Evolutionary conservation across 768 basidiomycete genomes (phyloP).

Genomic region (Boletus bicolor): DNA sequence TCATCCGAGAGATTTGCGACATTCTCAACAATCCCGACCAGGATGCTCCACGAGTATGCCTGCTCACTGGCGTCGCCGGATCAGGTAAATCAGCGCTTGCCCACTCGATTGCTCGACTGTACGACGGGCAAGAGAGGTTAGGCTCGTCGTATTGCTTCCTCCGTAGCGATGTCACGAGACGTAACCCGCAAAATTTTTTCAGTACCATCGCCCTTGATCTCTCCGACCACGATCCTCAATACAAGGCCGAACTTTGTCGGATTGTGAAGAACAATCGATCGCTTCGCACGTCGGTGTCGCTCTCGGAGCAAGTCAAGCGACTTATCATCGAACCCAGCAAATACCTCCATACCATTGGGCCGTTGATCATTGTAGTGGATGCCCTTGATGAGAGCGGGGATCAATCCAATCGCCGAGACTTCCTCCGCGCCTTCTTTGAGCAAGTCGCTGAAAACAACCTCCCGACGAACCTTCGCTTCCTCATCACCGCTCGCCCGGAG

Average conservation of each 20-base stretch:
- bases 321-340: conserved; percentile 28
- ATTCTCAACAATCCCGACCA: conserved; percentile 12
- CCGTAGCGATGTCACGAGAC: conserved; percentile 10
- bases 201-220: conserved; percentile 34
- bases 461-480: conserved; percentile 24
- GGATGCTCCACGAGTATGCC: conserved; percentile 21
- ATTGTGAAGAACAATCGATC: conserved; percentile 22
- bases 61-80: conserved; percentile 27
- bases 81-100: conserved; percentile 35
- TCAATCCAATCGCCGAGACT: conserved; percentile 6
- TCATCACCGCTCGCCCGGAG: conserved; percentile 29
- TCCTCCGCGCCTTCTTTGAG: conserved; percentile 21
- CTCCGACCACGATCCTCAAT: conserved; percentile 32
- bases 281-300: conserved; percentile 17
- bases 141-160: conserved; percentile 34
- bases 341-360: conserved; percentile 25
- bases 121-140: conserved; percentile 25
- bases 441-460: conserved; percentile 11
- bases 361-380: conserved; percentile 36
- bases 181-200: conserved; percentile 28
- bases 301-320: conserved; percentile 26
- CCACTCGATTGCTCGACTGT: conserved; percentile 27
- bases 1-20: conserved; percentile 17
- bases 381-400: conserved; percentile 32
- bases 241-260: conserved; percentile 13